These are phyloP conservation scores for Tricholoma sp. DNA, from an alignment of 768 basidiomycete species.

Conservation along the genomic window DNA sequence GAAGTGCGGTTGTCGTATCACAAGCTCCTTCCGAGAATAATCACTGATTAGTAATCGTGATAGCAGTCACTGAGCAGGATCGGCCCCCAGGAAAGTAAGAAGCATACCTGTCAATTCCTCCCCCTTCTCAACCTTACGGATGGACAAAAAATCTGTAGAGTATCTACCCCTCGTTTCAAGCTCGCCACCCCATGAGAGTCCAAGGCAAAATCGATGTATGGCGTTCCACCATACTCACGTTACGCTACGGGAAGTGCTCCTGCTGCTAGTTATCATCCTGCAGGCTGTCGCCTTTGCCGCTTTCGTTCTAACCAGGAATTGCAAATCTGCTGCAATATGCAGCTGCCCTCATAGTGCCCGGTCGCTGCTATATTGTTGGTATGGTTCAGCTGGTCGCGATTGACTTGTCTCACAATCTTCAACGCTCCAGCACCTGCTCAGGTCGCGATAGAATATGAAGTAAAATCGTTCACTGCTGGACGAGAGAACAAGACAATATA, in stretches of 20 bases:
- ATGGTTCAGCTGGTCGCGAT: background rate
- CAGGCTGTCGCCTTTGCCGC: background rate
- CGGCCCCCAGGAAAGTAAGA: no score
- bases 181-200: background rate
- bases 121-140: background rate
- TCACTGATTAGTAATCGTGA: no score
- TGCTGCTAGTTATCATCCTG: background rate
- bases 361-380: background rate
- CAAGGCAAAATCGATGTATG: no score
- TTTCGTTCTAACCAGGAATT: background rate
- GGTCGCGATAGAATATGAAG: slow-evolving; percentile 12
- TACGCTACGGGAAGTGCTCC: background rate
- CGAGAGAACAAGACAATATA: slow-evolving; percentile 11
- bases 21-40: no score
- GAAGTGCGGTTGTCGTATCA: no score
- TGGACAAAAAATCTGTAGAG: background rate
- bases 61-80: no score
- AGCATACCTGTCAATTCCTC: no score
- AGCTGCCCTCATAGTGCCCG: background rate
- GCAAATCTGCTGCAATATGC: background rate
- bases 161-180: background rate
- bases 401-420: background rate
- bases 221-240: no score
- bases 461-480: slow-evolving; percentile 18
- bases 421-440: slow-evolving; percentile 20